Percentiles rank a stretch among this genome's conserved stretches.
Evolutionary conservation across 768 basidiomycete species (phyloP).

Genomic region (Mycena epipterygia): DNA sequence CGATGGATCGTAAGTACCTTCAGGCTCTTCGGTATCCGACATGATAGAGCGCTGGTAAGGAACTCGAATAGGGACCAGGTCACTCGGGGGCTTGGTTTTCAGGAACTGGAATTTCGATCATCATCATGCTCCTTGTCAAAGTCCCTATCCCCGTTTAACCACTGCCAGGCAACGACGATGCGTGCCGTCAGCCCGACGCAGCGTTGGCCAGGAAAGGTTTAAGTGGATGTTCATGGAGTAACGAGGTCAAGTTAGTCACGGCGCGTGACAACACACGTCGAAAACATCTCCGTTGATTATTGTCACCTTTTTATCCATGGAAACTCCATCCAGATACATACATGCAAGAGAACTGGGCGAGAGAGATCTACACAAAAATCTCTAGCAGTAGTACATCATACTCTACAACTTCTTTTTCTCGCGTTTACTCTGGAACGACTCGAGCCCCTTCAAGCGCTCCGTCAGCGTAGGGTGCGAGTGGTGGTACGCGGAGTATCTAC

Average conservation of each 20-base stretch:
- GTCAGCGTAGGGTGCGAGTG: conserved; percentile 96
- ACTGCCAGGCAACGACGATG: no score
- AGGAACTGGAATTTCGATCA: not conserved
- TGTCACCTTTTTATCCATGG: no score
- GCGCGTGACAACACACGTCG: no score
- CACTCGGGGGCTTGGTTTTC: not conserved
- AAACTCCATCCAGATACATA: conserved; percentile 3
- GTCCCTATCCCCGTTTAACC: no score
- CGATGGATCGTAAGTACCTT: not conserved
- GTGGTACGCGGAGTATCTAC: conserved; percentile 93
- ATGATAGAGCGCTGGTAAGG: not conserved
- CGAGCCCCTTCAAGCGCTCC: conserved; percentile 88
- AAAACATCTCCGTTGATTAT: not conserved
- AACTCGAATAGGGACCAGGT: not conserved
- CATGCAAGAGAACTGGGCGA: not conserved
- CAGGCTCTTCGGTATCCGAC: not conserved
- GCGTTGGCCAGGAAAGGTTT: no score
- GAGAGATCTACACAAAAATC: conserved; percentile 6
- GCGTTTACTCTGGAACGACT: conserved; percentile 63
- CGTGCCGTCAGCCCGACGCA: no score
- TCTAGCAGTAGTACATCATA: conserved; percentile 2
- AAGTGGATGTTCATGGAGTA: no score
- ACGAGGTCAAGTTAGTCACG: no score
- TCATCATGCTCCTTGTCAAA: no score
- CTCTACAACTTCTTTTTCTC: conserved; percentile 28